Conservation (phyloP, 2,329 filamentous ascomycete species). For the Neoarthrinium moseri region DNA sequence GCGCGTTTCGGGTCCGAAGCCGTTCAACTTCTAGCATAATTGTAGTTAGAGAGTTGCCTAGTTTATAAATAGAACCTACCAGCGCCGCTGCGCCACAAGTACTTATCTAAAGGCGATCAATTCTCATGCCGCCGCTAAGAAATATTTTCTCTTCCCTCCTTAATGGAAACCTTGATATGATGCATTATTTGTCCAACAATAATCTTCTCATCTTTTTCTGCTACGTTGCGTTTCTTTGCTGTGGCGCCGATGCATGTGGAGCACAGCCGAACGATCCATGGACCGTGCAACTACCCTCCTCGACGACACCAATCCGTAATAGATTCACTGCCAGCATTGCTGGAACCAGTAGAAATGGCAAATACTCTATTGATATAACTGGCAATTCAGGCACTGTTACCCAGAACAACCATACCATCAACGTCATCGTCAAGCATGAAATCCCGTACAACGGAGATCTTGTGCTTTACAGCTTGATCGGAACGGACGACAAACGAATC, state of each 20-base stretch:
- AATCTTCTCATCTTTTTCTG: too few species aligned
- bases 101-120: too few species aligned
- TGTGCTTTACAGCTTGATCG: not conserved
- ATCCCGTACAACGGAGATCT: not conserved
- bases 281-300: not conserved
- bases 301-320: not conserved
- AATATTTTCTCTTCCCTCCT: too few species aligned
- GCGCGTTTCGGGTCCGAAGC: too few species aligned
- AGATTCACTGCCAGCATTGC: not conserved
- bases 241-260: not conserved
- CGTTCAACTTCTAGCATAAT: too few species aligned
- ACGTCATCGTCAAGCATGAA: not conserved
- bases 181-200: too few species aligned
- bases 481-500: not conserved
- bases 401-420: not conserved
- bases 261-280: not conserved
- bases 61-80: too few species aligned
- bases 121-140: too few species aligned
- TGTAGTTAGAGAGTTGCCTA: too few species aligned
- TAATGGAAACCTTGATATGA: too few species aligned
- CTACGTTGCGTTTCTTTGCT: too few species aligned
- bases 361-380: not conserved
- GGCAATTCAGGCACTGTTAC: not conserved
- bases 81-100: too few species aligned
- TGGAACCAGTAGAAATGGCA: not conserved